Base-by-base conservation (phyloP, 2,329 filamentous ascomycete species). In the Apiospora phragmitis region DNA sequence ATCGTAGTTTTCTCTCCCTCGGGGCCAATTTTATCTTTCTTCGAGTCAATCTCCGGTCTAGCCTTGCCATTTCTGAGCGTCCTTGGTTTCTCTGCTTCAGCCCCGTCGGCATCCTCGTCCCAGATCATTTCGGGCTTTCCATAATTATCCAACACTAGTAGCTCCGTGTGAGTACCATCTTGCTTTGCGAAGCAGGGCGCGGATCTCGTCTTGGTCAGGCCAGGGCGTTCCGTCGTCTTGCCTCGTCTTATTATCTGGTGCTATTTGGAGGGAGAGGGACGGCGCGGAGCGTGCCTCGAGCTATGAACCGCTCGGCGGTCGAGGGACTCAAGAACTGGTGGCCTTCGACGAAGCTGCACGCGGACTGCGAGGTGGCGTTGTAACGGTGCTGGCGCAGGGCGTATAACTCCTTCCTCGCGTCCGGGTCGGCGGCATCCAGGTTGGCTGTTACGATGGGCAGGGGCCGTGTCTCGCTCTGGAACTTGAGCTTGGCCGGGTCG, bases 271-370 rank as follows among this genome's bases (percentile, higher is more conserved):
- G 32, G 3, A 59, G 8, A 32, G 41, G 47, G 18, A 67, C 55
- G 41, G n/a, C 45, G 18, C 2, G 66, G 5, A 76, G 24, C 14
- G 71, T 74, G 41, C 71, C 74, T 12, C 73, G 72, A 1, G 35
- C 67, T 3, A 76, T 73, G 49, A 74, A 73, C 8, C 73, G 73
- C 51, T 73, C 73, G 1, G 72, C 74, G 0, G 71, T 71, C 16
- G 43, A n/a, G 7, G 74, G 72, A 12, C 72, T 75, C 7, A 76
- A 69, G 24, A 29, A 62, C 11, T 24, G 38, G 24, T 73, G 74
- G 1, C 71, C 73, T 32, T 74, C 73, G 11, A 74, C 71, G 38
- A 76, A 73, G 2, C 21, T 66, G 38, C 70, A 70, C 32, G 71
- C 73, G 0, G 11, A 12, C 24, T 2, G 41, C 5, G 71, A 73